A percentile compares a stretch with the other conserved stretches of the same genome.
These are phyloP conservation scores for Aphanomyces stellatus DNA, from an alignment of 352 stramenopile species.

Conservation along the genomic window DNA sequence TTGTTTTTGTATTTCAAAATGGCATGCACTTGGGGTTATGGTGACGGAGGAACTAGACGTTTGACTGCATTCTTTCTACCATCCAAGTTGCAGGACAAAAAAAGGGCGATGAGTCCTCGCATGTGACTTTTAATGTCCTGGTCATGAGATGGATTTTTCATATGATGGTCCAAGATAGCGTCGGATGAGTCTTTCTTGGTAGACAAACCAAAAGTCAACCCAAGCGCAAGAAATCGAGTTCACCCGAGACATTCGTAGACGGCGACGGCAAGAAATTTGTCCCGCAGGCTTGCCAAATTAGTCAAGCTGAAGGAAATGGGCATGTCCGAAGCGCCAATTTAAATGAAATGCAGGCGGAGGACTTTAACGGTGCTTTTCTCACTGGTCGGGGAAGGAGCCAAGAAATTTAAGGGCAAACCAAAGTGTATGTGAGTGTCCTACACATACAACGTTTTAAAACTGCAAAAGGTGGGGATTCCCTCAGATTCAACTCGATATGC, in stretches of 20 bases:
- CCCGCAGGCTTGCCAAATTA: slow-evolving; percentile 69
- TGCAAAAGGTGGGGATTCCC: slow-evolving; percentile 60
- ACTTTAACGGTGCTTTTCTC: slow-evolving; percentile 73
- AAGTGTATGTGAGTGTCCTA: slow-evolving; percentile 21
- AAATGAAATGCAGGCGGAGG: slow-evolving; percentile 93
- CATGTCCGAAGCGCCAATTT: slow-evolving; percentile 89
- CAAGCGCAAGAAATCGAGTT: slow-evolving; percentile 86
- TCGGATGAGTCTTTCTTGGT: no score
- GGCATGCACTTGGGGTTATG: no score
- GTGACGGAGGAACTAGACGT: no score
- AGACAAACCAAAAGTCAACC: slow-evolving; percentile 91
- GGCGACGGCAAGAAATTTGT: slow-evolving; percentile 36
- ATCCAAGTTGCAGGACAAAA: no score
- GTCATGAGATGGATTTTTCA: no score
- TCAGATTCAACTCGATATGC: slow-evolving; percentile 89
- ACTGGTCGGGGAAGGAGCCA: slow-evolving; percentile 45
- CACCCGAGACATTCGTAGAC: slow-evolving; percentile 43
- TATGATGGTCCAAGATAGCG: no score
- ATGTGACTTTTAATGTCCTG: no score
- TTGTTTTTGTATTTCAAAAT: no score
- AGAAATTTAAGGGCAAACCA: slow-evolving; percentile 19
- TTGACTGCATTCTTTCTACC: no score
- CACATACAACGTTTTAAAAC: slow-evolving; percentile 23
- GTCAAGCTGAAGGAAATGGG: slow-evolving; percentile 95
- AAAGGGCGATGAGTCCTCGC: no score